Conservation (phyloP, 1,139 yeast genomes). For the Candida albicans region DNA sequence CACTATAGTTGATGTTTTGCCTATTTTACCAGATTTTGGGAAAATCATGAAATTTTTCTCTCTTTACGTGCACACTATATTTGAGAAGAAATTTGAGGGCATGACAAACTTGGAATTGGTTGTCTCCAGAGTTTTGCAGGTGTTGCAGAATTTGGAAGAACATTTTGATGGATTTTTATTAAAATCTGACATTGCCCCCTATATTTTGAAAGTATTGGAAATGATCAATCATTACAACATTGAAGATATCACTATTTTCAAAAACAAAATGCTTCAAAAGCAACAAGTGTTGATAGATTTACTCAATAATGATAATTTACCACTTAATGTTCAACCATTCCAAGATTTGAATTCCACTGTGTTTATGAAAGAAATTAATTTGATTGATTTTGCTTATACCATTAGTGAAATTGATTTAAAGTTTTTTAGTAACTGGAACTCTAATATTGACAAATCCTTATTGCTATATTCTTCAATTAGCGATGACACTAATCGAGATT, state of each 20-base stretch:
- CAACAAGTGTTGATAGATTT: constrained; percentile 38
- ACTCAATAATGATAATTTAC: constrained; percentile 22
- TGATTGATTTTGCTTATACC: constrained; percentile 53
- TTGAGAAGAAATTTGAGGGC: constrained; percentile 24
- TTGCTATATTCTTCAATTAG: constrained; percentile 32
- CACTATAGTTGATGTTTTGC: constrained; percentile 58
- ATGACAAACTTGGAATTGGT: constrained; percentile 22
- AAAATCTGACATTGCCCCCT: constrained; percentile 42
- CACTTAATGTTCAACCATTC: constrained; percentile 25
- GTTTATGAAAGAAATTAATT: constrained; percentile 44
- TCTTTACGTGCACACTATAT: constrained; percentile 23
- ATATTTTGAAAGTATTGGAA: constrained; percentile 37
- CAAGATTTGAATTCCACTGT: constrained; percentile 34
- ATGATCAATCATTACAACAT: constrained; percentile 18
- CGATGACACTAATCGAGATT: constrained; percentile 21
- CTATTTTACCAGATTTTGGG: constrained; percentile 63
- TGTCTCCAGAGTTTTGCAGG: constrained; percentile 41
- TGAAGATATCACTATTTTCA: constrained; percentile 22
- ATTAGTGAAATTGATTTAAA: constrained; percentile 58
- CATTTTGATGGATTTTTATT: constrained; percentile 42
- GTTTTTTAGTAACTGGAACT: constrained; percentile 70
- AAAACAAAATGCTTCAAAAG: constrained; percentile 32
- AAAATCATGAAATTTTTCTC: constrained; percentile 45
- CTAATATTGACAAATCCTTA: constrained; percentile 53
- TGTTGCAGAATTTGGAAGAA: constrained; percentile 33